Conservation (phyloP, 179 eudicot species). For the Spinacia oleracea region DNA sequence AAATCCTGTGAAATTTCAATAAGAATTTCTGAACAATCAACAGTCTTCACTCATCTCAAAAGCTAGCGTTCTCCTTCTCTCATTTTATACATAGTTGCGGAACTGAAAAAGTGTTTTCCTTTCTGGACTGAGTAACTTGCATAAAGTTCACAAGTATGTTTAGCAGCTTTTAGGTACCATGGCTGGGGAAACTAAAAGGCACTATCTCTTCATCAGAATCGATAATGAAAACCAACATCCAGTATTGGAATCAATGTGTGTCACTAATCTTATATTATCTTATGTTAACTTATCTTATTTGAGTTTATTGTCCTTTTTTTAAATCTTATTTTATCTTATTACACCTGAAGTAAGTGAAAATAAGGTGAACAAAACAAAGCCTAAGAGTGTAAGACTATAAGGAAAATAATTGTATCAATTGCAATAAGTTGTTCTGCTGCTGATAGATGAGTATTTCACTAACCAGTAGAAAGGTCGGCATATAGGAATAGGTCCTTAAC, state of each 20-base stretch:
- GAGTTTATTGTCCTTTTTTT: no score
- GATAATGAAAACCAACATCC: no score
- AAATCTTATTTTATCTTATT: no score
- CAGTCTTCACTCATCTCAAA: background rate
- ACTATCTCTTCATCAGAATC: no score
- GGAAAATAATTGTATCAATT: background rate
- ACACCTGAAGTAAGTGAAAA: no score
- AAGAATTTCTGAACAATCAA: background rate
- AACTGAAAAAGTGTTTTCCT: background rate
- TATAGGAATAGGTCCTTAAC: background rate
- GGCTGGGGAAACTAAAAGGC: background rate
- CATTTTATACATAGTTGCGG: background rate
- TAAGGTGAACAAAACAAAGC: no score
- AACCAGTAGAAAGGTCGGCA: background rate
- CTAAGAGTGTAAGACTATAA: no score
- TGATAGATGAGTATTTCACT: background rate
- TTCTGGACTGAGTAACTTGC: background rate
- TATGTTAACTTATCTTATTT: no score
- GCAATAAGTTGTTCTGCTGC: background rate
- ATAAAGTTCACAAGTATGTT: background rate
- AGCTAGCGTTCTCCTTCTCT: background rate
- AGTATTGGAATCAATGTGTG: no score
- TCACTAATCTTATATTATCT: no score
- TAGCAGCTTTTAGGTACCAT: background rate
- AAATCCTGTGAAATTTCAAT: background rate